A percentile compares a stretch with the other conserved stretches of the same genome.
Conservation (phyloP, 2,329 filamentous ascomycete species). For the Fusarium palustre region DNA sequence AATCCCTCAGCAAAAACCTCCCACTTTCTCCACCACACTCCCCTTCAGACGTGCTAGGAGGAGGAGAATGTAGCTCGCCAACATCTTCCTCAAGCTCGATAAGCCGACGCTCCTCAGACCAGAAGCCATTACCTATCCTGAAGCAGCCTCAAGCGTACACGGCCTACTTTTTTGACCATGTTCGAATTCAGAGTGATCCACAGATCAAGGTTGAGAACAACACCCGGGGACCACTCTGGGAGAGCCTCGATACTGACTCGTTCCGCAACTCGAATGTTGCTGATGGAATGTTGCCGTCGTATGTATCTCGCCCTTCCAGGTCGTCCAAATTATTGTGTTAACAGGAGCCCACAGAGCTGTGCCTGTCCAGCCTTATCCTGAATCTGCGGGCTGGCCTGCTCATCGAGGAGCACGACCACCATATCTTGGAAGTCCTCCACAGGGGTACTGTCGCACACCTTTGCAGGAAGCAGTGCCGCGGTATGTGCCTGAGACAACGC, state of each 20-base stretch:
- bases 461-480: constrained; percentile 16
- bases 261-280: constrained; percentile 8
- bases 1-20: constrained; percentile 9
- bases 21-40: constrained; percentile 38
- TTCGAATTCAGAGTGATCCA: constrained; percentile 4
- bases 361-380: constrained; percentile 12
- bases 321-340: not conserved
- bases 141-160: constrained; percentile 11
- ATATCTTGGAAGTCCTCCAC: constrained; percentile 2
- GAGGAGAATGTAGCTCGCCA: constrained; percentile 12
- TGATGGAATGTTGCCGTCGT: constrained; percentile 30
- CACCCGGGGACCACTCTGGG: constrained; percentile 10
- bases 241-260: constrained; percentile 4
- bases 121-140: constrained; percentile 33
- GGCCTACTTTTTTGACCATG: constrained; percentile 13
- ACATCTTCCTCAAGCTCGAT: constrained; percentile 24
- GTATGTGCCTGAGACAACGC: constrained; percentile 11
- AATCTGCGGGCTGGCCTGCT: constrained; percentile 24
- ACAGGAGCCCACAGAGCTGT: constrained; percentile 23
- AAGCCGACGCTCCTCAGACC: constrained; percentile 32
- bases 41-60: constrained; percentile 13
- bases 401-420: constrained; percentile 14
- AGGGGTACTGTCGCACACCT: constrained; percentile 16
- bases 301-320: constrained; percentile 4
- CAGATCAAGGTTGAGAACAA: constrained; percentile 21